phyloP scores from a whole-genome alignment of 2,329 filamentous ascomycete genomes.

The Colletotrichum incanum region DNA sequence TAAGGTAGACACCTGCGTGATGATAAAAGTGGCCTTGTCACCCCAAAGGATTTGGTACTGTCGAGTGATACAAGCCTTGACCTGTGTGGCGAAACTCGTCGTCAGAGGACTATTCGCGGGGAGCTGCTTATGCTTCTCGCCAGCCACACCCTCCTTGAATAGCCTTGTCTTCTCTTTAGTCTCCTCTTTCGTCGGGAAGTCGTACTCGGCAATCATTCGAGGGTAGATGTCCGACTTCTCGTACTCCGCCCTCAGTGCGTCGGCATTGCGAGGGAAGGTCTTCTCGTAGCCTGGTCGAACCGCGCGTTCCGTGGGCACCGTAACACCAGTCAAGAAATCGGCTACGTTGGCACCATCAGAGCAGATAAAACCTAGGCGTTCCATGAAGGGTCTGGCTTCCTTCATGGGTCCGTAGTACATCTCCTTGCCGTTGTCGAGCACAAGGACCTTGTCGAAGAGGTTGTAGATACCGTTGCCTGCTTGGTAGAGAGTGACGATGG shows the following conservation, averaged over 20 bases:
- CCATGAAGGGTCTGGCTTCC: slow-evolving; percentile 76
- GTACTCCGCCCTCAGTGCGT: slow-evolving; percentile 64
- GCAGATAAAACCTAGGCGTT: slow-evolving; percentile 75
- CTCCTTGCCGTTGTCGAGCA: slow-evolving; percentile 77
- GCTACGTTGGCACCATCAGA: slow-evolving; percentile 74
- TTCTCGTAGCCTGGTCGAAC: slow-evolving; percentile 63
- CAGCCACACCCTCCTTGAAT: slow-evolving; percentile 67
- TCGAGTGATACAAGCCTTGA: slow-evolving; percentile 69
- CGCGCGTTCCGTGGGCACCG: slow-evolving; percentile 77
- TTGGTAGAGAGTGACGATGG: slow-evolving; percentile 78
- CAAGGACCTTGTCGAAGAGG: slow-evolving; percentile 79
- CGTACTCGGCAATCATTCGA: slow-evolving; percentile 69
- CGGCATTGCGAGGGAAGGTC: slow-evolving; percentile 62
- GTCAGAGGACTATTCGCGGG: slow-evolving; percentile 70
- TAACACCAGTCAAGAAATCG: slow-evolving; percentile 77
- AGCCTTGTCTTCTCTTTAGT: slow-evolving; percentile 65
- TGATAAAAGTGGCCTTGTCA: slow-evolving; percentile 74
- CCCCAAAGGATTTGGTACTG: slow-evolving; percentile 78
- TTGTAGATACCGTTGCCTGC: slow-evolving; percentile 80
- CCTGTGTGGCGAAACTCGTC: slow-evolving; percentile 68
- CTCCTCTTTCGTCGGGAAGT: slow-evolving; percentile 66
- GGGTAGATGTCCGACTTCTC: slow-evolving; percentile 65
- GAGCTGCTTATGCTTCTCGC: slow-evolving; percentile 70
- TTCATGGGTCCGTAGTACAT: slow-evolving; percentile 75
- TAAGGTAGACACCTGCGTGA: slow-evolving; percentile 73